These are phyloP conservation scores for Pyrenochaeta sp. DNA, from an alignment of 2,329 filamentous ascomycete species.

Conservation along the genomic window DNA sequence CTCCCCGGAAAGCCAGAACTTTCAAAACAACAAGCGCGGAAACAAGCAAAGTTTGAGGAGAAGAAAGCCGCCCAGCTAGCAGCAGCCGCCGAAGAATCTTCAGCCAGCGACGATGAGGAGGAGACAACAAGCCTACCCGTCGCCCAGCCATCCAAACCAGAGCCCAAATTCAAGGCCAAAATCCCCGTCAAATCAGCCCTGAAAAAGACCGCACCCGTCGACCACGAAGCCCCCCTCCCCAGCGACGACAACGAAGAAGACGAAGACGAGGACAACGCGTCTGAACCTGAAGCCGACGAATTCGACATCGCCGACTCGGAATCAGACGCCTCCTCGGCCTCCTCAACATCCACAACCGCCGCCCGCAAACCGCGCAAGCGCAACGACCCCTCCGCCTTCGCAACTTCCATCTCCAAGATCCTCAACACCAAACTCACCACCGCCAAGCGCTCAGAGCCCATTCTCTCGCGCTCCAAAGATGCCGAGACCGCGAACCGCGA, in stretches of 20 bases:
- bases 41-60: slow-evolving; percentile 22
- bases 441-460: slow-evolving; percentile 83
- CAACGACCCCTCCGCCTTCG: slow-evolving; percentile 90
- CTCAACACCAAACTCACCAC: slow-evolving; percentile 86
- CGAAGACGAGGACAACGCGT: slow-evolving; percentile 13
- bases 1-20: slow-evolving; percentile 14
- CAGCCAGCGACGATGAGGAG: slow-evolving; percentile 15
- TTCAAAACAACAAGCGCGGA: slow-evolving; percentile 24
- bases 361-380: slow-evolving; percentile 73
- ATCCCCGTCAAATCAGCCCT: slow-evolving; percentile 27
- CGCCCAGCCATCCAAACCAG: slow-evolving; percentile 18
- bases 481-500: slow-evolving; percentile 76
- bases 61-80: slow-evolving; percentile 22
- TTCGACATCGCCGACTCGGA: slow-evolving; percentile 42
- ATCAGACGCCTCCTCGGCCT: slow-evolving; percentile 41
- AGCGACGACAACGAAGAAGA: slow-evolving; percentile 29
- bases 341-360: slow-evolving; percentile 42
- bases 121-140: neutral
- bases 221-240: slow-evolving; percentile 37
- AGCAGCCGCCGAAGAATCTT: slow-evolving; percentile 15
- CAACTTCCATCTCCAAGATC: slow-evolving; percentile 92
- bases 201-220: slow-evolving; percentile 34
- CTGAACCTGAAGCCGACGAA: slow-evolving; percentile 47
- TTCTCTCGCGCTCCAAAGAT: slow-evolving; percentile 82
- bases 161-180: slow-evolving; percentile 30